Evolutionary conservation across 2,329 filamentous ascomycete genomes (phyloP), one percentile per base, ranked within the genome.

Genomic region (Zasmidium angulare): DNA sequence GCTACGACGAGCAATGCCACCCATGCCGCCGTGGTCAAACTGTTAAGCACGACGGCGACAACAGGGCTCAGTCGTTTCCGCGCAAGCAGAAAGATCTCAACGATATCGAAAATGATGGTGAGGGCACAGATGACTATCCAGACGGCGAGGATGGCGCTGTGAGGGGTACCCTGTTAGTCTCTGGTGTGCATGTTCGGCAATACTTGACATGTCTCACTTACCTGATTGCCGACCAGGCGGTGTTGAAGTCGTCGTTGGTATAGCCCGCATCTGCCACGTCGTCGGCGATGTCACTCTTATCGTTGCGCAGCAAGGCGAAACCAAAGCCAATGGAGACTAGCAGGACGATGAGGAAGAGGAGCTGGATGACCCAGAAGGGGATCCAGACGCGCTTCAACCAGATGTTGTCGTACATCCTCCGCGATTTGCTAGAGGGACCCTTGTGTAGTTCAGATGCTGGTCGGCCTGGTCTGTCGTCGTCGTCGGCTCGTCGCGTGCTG

Each of bases 371-470:
- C 69, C 69, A 72, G 58, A 71, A 63, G 2, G 70, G 68, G 19
- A 71, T 63, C 47, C 69, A 62, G 43, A 69, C 65, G 36, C 63
- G 58, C 63, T 71, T 71, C 24, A 58, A 48, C 69, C 69, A 72
- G 19, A 70, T 58, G 23, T 66, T 65, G 50, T 59, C 56, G 46
- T 54, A 55, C 60, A 67, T 69, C 11, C 26, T 55, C 53, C 24
- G 51, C 50, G 26, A 43, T 43, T 43, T 43, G 36, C 36, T 43
- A 43, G 36, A 43, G 36, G 36, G 36, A 43, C 36, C 36, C 36
- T 43, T 43, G 36, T 17, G 36, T 43, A 43, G 36, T 43, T 43
- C 36, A 43, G 36, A 43, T 43, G 36, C 36, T 43, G 36, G 36
- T 43, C 36, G 6, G 6, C 26, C 26, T 17, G 36, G 36, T 43